A percentile compares a stretch with the other conserved stretches of the same genome.
These are phyloP conservation scores for Auricularia sp. DNA, from an alignment of 768 basidiomycete genomes.

Conservation along the genomic window DNA sequence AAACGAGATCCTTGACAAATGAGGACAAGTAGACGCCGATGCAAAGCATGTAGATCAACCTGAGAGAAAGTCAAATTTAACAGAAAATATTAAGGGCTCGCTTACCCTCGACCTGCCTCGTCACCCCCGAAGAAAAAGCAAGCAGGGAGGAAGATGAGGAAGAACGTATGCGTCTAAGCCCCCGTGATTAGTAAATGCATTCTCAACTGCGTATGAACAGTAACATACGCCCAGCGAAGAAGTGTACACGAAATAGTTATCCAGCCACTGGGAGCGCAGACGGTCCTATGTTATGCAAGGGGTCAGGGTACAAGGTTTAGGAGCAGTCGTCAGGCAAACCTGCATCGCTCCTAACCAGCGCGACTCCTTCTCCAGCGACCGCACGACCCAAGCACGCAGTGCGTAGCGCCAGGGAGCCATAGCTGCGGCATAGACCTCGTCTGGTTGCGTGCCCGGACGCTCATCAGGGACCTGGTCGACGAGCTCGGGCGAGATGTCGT, in stretches of 20 bases:
- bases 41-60: constrained; percentile 58
- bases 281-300: constrained; percentile 23
- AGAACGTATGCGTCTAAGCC: constrained; percentile 68
- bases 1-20: constrained; percentile 80
- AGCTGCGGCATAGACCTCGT: constrained; percentile 46
- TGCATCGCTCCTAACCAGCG: constrained; percentile 54
- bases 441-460: constrained; percentile 13
- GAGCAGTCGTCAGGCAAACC: constrained; percentile 25
- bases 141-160: constrained; percentile 79
- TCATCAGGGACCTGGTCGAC: neutral
- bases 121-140: constrained; percentile 82
- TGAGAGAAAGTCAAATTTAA: constrained; percentile 19
- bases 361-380: constrained; percentile 48
- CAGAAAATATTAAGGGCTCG: constrained; percentile 14
- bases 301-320: neutral
- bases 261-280: constrained; percentile 57
- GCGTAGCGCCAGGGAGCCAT: constrained; percentile 57
- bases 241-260: constrained; percentile 75
- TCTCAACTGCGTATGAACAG: neutral
- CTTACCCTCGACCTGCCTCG: constrained; percentile 60
- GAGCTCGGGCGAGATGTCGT: neutral
- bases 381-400: constrained; percentile 44
- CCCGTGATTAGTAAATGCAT: neutral
- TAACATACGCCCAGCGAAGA: constrained; percentile 46
- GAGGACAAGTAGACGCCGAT: constrained; percentile 82